A percentile compares a stretch with the other conserved stretches of the same genome.
Conservation (phyloP, 2,329 filamentous ascomycete genomes). For the Didymellaceae sp. region DNA sequence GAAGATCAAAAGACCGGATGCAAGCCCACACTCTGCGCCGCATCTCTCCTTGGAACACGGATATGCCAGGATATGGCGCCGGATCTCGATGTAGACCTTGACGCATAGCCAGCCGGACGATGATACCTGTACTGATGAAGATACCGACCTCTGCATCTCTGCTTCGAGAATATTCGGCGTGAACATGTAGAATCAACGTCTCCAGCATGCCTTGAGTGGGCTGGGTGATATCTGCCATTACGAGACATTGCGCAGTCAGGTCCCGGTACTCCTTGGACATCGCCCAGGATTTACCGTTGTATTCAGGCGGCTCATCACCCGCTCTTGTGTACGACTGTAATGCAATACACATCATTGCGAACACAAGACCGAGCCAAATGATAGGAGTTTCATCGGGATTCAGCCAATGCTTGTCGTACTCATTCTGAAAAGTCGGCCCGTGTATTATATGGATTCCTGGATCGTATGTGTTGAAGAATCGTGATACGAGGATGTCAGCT, state of each 20-base stretch:
- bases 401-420: slow-evolving; percentile 73
- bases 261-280: slow-evolving; percentile 65
- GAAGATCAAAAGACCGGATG: slow-evolving; percentile 73
- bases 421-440: slow-evolving; percentile 77
- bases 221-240: slow-evolving; percentile 78
- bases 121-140: slow-evolving; percentile 65
- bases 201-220: slow-evolving; percentile 78
- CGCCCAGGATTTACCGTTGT: slow-evolving; percentile 67
- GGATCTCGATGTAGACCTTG: slow-evolving; percentile 83
- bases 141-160: slow-evolving; percentile 76
- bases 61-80: slow-evolving; percentile 73
- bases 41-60: slow-evolving; percentile 78
- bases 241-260: slow-evolving; percentile 78
- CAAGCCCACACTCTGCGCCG: slow-evolving; percentile 69
- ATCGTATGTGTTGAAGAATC: slow-evolving; percentile 87
- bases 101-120: slow-evolving; percentile 68
- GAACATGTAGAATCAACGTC: slow-evolving; percentile 75
- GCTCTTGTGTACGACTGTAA: slow-evolving; percentile 81
- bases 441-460: slow-evolving; percentile 64
- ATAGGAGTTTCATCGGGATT: slow-evolving; percentile 74
- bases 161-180: slow-evolving; percentile 75
- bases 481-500: slow-evolving; percentile 82
- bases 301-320: slow-evolving; percentile 80
- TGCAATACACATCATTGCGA: slow-evolving; percentile 76
- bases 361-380: slow-evolving; percentile 80